phyloP scores from a whole-genome alignment of 2,329 filamentous ascomycete species.

The Colletotrichum kahawae region DNA sequence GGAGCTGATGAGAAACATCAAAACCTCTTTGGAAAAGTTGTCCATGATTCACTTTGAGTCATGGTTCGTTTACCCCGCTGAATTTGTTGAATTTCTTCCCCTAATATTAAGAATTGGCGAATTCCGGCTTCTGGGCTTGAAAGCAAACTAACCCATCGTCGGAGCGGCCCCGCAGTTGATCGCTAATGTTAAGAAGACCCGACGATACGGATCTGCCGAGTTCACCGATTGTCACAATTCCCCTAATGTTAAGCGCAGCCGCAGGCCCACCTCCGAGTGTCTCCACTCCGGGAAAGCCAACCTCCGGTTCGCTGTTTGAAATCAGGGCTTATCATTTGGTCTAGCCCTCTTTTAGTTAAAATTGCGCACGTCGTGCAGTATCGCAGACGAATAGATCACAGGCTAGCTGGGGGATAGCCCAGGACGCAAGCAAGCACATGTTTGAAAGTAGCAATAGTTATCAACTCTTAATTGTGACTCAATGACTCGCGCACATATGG shows the following conservation, averaged over 20 bases:
- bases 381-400: not conserved
- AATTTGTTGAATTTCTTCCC: not conserved
- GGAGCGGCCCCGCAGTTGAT: conserved; percentile 2
- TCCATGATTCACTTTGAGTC: not conserved
- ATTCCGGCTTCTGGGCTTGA: not conserved
- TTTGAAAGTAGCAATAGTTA: not conserved
- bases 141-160: not conserved
- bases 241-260: conserved; percentile 1
- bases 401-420: not conserved
- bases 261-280: not conserved
- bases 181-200: conserved; percentile 17
- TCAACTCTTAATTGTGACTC: not conserved
- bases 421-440: not conserved
- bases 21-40: not conserved
- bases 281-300: not conserved
- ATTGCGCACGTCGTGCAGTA: not conserved
- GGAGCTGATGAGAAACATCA: not conserved
- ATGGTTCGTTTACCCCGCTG: not conserved
- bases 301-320: not conserved
- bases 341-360: not conserved
- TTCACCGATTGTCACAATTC: not conserved
- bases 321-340: not conserved
- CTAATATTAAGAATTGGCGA: conserved; percentile 16
- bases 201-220: not conserved
- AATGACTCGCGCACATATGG: not conserved